Base-by-base conservation (phyloP, 768 basidiomycete species). In the Porpolomopsis calyptriformis region DNA sequence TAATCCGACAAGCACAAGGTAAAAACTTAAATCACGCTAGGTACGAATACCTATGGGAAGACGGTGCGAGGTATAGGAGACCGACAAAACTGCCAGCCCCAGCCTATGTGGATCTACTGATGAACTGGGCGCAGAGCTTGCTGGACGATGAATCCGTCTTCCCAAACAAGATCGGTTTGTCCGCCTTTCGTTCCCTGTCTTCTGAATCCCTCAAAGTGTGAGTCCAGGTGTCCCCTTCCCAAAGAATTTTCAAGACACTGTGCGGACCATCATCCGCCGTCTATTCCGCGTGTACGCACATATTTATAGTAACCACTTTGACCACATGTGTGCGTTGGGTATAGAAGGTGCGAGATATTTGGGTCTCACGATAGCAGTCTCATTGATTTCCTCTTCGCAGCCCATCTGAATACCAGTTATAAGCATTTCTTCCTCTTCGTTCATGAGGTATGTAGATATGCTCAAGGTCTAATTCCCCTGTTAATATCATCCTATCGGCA, bases 221-320 rank as follows among this genome's bases (percentile, higher is more conserved):
- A 10, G 38, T 41, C 12, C 51, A 96, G 92, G 92, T 45, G 80
- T 91, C 3, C 80, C 89, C 1, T 98, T 98, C 63, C 87, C 92
- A 1, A 78, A 76, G 59, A 89, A 79, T 58, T 98, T 96, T 66
- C 78, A 82, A 23, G 84, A 88, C 14, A 93, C 88, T 0, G 85
- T 96, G 50, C 83, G 90, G 58, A 90, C 88, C 8, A 91, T 99
- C 49, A 77, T 90, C 47, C 77, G 96, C 37, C 78, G 96, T 22
- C 64, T 99, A 46, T 99, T 99, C 74, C 78, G 96, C 14, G 87
- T 99, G 34, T 99, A 99, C 61, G 96, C 92, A 16, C 96, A 99
- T 62, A 82, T 98, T 58, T 99, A 99, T 70, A 94, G 92, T 71
- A 94, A 91, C 54, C 96, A 99, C 64, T 98, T 99, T 62, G 96